A percentile compares a stretch with the other conserved stretches of the same genome.
Conservation (phyloP, 331 rosid genomes). For the Arachis monticola region DNA sequence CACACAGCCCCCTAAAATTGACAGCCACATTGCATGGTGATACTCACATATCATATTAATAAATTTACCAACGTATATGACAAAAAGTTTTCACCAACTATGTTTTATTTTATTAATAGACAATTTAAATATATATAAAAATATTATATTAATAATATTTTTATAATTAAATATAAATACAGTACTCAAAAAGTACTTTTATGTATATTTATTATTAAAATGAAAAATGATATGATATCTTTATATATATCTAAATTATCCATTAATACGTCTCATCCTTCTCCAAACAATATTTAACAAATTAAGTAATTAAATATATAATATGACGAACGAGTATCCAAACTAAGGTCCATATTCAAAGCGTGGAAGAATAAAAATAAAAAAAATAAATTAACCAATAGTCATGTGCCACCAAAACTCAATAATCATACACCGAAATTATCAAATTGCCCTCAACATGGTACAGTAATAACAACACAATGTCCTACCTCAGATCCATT, state of each 20-base stretch:
- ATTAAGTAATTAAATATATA: background rate
- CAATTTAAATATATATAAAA: too few relatives aligned
- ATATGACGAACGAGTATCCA: background rate
- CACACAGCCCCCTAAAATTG: background rate
- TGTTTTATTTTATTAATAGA: background rate
- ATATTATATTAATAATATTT: too few relatives aligned
- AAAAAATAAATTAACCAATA: background rate
- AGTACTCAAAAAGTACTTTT: too few relatives aligned
- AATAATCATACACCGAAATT: constrained; percentile 15
- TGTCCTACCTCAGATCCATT: too few relatives aligned
- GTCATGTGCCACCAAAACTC: background rate
- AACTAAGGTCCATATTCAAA: background rate
- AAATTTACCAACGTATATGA: background rate
- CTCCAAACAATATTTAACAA: background rate
- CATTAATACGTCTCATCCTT: too few relatives aligned
- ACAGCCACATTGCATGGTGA: background rate
- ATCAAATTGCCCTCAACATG: constrained; percentile 39
- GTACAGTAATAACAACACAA: background rate
- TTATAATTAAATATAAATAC: too few relatives aligned
- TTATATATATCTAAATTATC: too few relatives aligned
- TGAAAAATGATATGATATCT: too few relatives aligned
- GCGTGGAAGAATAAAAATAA: background rate
- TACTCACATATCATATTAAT: background rate
- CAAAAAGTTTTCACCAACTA: background rate
- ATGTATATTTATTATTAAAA: too few relatives aligned